Conservation (phyloP, 495 filamentous ascomycete genomes). For the Penicillium pancosmium region DNA sequence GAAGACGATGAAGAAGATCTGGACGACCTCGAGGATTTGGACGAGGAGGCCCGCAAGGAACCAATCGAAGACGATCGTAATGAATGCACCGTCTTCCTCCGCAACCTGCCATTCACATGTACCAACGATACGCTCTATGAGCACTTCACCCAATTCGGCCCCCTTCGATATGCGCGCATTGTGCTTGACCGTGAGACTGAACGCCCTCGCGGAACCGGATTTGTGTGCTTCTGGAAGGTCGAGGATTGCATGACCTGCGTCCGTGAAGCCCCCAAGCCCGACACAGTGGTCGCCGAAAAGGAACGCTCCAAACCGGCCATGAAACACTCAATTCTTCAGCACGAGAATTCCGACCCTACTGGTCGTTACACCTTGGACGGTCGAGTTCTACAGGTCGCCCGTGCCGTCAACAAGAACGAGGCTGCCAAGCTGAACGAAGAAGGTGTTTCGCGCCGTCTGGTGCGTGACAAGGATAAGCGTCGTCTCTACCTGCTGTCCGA, state of each 20-base stretch:
- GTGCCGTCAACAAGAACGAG: constrained; percentile 79
- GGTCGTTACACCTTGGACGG: constrained; percentile 89
- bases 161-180: constrained; percentile 81
- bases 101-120: constrained; percentile 88
- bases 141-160: constrained; percentile 84
- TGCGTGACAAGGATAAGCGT: constrained; percentile 85
- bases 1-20: constrained; percentile 34
- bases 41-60: constrained; percentile 54
- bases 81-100: constrained; percentile 81
- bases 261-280: constrained; percentile 64
- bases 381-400: constrained; percentile 79
- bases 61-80: constrained; percentile 58
- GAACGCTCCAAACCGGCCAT: constrained; percentile 43
- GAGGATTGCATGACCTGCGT: constrained; percentile 76
- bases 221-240: constrained; percentile 85
- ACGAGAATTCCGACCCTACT: constrained; percentile 72
- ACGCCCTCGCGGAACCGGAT: constrained; percentile 86
- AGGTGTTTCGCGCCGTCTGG: constrained; percentile 62
- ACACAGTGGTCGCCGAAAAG: constrained; percentile 37
- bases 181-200: constrained; percentile 85
- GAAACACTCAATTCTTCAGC: constrained; percentile 80
- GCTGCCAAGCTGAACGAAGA: constrained; percentile 74
- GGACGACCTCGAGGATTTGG: constrained; percentile 43
- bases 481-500: constrained; percentile 87
- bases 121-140: constrained; percentile 77